Conservation (phyloP, 2,329 filamentous ascomycete species). For the Mariannaea elegans region DNA sequence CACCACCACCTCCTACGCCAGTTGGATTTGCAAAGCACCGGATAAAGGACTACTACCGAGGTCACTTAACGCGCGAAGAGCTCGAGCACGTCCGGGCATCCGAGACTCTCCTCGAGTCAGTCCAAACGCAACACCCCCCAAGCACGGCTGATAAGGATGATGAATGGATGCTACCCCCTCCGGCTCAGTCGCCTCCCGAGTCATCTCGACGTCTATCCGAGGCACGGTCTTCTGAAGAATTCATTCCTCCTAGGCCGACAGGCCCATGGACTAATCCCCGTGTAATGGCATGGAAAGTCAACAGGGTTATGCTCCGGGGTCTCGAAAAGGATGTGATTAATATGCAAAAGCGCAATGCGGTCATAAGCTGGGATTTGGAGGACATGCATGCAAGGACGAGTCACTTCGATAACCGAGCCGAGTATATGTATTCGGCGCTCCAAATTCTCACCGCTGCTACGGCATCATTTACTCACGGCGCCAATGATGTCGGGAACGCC, state of each 20-base stretch:
- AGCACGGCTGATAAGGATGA: constrained; percentile 42
- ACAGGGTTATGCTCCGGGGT: constrained; percentile 54
- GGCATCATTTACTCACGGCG: constrained; percentile 64
- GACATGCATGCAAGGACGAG: constrained; percentile 59
- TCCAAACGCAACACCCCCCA: constrained; percentile 39
- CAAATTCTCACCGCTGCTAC: constrained; percentile 62
- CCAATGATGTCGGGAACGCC: constrained; percentile 64
- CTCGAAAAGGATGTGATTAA: constrained; percentile 58
- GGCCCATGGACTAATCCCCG: constrained; percentile 53
- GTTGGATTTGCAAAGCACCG: constrained; percentile 52
- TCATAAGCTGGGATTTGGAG: constrained; percentile 57
- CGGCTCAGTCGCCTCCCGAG: constrained; percentile 34
- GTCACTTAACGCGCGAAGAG: constrained; percentile 57
- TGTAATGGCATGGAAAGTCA: constrained; percentile 52
- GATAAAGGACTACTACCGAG: constrained; percentile 59
- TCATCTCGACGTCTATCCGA: constrained; percentile 20
- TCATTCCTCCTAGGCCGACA: constrained; percentile 44
- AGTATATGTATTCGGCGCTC: constrained; percentile 59
- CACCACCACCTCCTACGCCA: constrained; percentile 46
- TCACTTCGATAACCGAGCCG: constrained; percentile 63
- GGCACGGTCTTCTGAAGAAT: constrained; percentile 24
- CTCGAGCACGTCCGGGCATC: constrained; percentile 50
- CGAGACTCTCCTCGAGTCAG: constrained; percentile 45
- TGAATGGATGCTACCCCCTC: constrained; percentile 44
- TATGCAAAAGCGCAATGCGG: constrained; percentile 56